Percentiles rank a stretch among this genome's conserved stretches.
Evolutionary conservation across 108 stramenopile species (phyloP).

Genomic region (Cyclotella choctawhatcheeana): DNA sequence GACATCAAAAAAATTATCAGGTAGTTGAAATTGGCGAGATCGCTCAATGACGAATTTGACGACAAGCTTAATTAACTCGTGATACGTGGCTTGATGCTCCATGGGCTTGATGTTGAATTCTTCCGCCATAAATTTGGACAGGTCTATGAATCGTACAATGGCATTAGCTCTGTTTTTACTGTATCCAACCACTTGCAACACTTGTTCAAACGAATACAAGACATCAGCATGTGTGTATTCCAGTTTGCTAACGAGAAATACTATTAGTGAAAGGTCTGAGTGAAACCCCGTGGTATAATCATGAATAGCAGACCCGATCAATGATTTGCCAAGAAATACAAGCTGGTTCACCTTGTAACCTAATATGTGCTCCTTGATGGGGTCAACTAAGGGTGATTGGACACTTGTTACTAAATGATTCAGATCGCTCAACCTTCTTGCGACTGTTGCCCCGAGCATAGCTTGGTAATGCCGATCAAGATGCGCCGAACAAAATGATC

Average conservation of each 20-base stretch:
- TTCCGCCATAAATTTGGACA: neutral
- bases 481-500: neutral
- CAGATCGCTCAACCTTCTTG: neutral
- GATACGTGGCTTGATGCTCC: neutral
- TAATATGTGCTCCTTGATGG: neutral
- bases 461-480: neutral
- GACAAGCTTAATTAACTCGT: neutral
- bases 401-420: neutral
- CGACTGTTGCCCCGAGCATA: neutral
- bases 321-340: neutral
- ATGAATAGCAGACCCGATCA: neutral
- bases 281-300: neutral
- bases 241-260: neutral
- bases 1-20: neutral
- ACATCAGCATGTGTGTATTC: constrained; percentile 11
- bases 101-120: neutral
- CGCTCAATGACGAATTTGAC: neutral
- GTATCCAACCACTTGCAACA: neutral
- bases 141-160: neutral
- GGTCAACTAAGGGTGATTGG: neutral
- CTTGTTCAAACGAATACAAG: neutral
- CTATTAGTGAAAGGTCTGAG: neutral
- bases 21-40: too few relatives aligned
- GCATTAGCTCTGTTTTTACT: neutral
- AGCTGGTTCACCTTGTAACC: neutral